These are phyloP conservation scores for Paracamarosporium sp. DNA, from an alignment of 2,329 filamentous ascomycete genomes.

Conservation along the genomic window DNA sequence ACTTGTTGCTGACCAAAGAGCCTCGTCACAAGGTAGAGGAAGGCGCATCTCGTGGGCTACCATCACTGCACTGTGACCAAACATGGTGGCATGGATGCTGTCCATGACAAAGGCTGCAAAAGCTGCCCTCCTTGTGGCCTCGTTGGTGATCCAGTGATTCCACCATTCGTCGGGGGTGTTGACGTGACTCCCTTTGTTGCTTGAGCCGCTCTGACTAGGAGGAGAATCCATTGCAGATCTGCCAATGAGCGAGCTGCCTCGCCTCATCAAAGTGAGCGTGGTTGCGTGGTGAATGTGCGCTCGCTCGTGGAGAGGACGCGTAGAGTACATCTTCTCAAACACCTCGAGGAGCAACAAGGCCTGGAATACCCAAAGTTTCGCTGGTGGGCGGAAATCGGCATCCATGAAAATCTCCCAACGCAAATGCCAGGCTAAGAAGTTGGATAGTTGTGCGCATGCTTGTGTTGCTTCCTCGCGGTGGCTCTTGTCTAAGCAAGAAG, in stretches of 20 bases:
- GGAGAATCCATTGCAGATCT: slow-evolving; percentile 85
- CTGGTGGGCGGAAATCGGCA: slow-evolving; percentile 84
- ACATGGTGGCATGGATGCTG: slow-evolving; percentile 96
- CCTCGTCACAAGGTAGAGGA: slow-evolving; percentile 89
- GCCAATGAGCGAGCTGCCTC: slow-evolving; percentile 89
- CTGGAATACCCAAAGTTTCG: slow-evolving; percentile 96
- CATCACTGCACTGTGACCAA: slow-evolving; percentile 96
- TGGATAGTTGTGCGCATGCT: slow-evolving; percentile 81
- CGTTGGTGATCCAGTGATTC: slow-evolving; percentile 94
- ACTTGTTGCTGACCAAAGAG: slow-evolving; percentile 88
- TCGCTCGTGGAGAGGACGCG: slow-evolving; percentile 86
- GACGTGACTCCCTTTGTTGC: slow-evolving; percentile 60
- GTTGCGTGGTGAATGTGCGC: slow-evolving; percentile 97
- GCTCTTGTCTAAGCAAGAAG: slow-evolving; percentile 83
- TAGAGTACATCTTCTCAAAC: slow-evolving; percentile 98
- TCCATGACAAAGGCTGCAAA: slow-evolving; percentile 96
- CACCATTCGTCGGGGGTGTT: slow-evolving; percentile 88
- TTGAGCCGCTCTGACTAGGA: slow-evolving; percentile 64
- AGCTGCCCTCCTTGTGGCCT: slow-evolving; percentile 86
- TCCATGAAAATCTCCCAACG: slow-evolving; percentile 97
- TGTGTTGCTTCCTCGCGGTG: slow-evolving; percentile 77
- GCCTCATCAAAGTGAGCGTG: slow-evolving; percentile 91
- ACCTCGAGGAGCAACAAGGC: slow-evolving; percentile 86
- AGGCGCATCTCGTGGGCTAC: slow-evolving; percentile 94
- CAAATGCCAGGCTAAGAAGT: slow-evolving; percentile 91